Evolutionary conservation across 192 early-diverging fungal species (phyloP).

Genomic region (Dissophora ornata): DNA sequence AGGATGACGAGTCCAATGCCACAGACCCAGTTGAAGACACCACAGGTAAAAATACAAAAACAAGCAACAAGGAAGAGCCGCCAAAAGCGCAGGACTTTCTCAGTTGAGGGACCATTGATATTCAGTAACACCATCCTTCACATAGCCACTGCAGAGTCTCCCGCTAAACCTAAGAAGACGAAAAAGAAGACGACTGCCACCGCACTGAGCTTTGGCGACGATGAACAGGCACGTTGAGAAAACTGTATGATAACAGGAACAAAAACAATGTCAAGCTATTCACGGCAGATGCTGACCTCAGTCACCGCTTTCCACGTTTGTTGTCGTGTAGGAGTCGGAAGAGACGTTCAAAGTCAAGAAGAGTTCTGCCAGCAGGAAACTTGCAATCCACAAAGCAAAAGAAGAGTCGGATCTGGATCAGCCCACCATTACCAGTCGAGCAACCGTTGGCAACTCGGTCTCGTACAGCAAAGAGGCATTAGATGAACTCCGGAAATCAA

Average conservation of each 20-base stretch:
- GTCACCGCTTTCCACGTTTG: too few species aligned
- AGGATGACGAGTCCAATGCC: not conserved
- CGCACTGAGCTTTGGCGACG: constrained; percentile 47
- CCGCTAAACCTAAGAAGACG: constrained; percentile 27
- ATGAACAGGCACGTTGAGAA: constrained; percentile 23
- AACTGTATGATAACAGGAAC: too few species aligned
- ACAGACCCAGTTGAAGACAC: not conserved
- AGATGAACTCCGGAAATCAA: constrained; percentile 48
- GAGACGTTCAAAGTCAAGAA: constrained; percentile 62
- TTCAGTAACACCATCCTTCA: too few species aligned
- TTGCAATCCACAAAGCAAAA: constrained; percentile 30
- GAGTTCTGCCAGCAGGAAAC: constrained; percentile 51
- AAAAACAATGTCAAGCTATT: too few species aligned
- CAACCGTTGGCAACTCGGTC: constrained; percentile 30
- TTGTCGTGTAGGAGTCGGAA: constrained; percentile 36
- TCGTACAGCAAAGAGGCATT: constrained; percentile 54
- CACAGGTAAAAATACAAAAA: not conserved
- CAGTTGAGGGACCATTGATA: too few species aligned
- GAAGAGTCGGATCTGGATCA: constrained; percentile 22
- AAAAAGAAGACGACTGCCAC: constrained; percentile 34
- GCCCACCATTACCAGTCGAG: constrained; percentile 25
- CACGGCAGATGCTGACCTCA: not conserved
- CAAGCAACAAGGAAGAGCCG: too few species aligned
- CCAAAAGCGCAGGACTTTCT: too few species aligned
- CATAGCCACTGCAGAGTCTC: constrained; percentile 5